phyloP scores from a whole-genome alignment of 257 asterid genomes.

The Capsicum baccatum region DNA sequence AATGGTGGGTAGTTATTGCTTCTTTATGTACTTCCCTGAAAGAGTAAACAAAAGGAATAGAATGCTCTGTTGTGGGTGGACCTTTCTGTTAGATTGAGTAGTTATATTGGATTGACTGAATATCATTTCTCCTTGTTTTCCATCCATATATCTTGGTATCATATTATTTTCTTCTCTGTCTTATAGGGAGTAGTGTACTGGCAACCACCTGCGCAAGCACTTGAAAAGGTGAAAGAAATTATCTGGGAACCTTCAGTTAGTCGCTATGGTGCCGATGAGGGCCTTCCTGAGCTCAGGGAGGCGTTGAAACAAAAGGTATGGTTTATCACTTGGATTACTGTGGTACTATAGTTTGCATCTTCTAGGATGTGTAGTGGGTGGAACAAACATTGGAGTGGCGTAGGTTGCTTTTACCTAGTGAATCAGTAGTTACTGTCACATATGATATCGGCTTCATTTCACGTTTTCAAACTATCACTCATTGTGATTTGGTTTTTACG shows the following conservation, averaged over 20 bases:
- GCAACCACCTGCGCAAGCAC: conserved; percentile 90
- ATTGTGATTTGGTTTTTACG: background rate
- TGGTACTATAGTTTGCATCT: background rate
- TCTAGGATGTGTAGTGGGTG: background rate
- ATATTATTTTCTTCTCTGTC: conserved; percentile 9
- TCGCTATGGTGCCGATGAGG: conserved; percentile 94
- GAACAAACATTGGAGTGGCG: background rate
- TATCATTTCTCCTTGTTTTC: background rate
- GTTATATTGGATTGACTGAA: conserved; percentile 10
- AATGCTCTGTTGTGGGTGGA: background rate
- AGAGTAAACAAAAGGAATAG: conserved; percentile 13
- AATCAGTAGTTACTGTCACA: background rate
- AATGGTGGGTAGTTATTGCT: background rate
- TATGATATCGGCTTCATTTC: background rate
- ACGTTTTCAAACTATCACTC: background rate
- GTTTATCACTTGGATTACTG: conserved; percentile 2
- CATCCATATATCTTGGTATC: background rate
- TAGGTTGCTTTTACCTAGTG: conserved; percentile 18
- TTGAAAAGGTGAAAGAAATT: conserved; percentile 72
- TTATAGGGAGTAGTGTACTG: conserved; percentile 93
- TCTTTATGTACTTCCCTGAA: background rate
- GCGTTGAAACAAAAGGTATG: conserved; percentile 76
- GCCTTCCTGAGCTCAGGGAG: conserved; percentile 91
- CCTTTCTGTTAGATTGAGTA: conserved; percentile 17
- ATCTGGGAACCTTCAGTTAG: conserved; percentile 90